Evolutionary conservation across 2,329 filamentous ascomycete species (phyloP).

Genomic region (Karstenula rhodostoma): DNA sequence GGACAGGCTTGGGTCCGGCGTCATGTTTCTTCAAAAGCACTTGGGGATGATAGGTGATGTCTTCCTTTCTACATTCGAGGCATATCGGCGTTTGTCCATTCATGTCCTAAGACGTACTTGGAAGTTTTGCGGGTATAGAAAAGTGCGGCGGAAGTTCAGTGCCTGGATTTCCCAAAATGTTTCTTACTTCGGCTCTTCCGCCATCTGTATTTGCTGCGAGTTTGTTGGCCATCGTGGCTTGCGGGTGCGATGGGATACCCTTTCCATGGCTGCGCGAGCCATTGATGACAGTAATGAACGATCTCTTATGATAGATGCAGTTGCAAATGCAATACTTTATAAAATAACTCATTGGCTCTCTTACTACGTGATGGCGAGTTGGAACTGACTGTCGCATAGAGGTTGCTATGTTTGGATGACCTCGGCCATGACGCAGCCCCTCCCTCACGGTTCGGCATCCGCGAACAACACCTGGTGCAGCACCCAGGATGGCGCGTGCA

Average conservation of each 20-base stretch:
- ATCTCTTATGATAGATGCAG: constrained; percentile 48
- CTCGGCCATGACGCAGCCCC: constrained; percentile 36
- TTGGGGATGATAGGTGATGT: constrained; percentile 42
- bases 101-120: constrained; percentile 50
- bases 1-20: constrained; percentile 37
- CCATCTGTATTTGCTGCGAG: constrained; percentile 41
- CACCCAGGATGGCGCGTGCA: constrained; percentile 41
- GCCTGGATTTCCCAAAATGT: constrained; percentile 37
- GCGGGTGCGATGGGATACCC: constrained; percentile 41
- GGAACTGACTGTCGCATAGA: background rate
- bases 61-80: constrained; percentile 45
- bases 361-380: constrained; percentile 1
- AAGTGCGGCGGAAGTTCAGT: constrained; percentile 40
- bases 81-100: constrained; percentile 53
- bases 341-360: background rate
- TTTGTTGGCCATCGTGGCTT: constrained; percentile 46
- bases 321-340: constrained; percentile 42
- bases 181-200: constrained; percentile 41
- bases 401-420: constrained; percentile 21
- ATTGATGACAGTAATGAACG: constrained; percentile 50
- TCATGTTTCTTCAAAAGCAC: constrained; percentile 47
- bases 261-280: constrained; percentile 47
- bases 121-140: constrained; percentile 35
- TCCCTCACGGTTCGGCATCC: constrained; percentile 22
- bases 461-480: background rate